Conservation (phyloP, 345 rosid species). For the Ceriops tagal region DNA sequence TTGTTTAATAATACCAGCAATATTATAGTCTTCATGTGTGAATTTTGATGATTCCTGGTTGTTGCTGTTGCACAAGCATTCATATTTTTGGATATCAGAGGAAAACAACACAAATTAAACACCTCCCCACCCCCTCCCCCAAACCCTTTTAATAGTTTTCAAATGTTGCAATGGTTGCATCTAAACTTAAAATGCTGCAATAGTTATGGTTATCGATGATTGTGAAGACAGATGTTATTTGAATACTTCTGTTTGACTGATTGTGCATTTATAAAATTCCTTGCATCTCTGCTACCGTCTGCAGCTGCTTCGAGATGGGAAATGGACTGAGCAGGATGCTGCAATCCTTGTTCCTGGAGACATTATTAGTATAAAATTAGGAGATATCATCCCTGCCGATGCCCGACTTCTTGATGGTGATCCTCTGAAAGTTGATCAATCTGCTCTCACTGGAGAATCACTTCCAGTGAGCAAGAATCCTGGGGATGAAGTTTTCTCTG, state of each 20-base stretch:
- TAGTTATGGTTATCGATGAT: too few species aligned
- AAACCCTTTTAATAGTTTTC: too few species aligned
- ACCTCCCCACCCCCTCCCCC: too few species aligned
- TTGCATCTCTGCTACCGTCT: neutral
- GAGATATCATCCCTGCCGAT: constrained; percentile 30
- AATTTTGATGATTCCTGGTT: neutral
- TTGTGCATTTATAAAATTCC: neutral
- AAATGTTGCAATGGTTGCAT: too few species aligned
- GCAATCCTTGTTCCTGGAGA: constrained; percentile 30
- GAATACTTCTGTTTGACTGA: too few species aligned
- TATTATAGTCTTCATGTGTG: neutral
- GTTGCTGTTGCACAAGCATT: neutral
- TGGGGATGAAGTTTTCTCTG: constrained; percentile 39
- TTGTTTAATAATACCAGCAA: too few species aligned
- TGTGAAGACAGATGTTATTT: too few species aligned
- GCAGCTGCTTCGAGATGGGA: constrained; percentile 26
- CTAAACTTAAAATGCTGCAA: too few species aligned
- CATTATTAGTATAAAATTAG: constrained; percentile 24
- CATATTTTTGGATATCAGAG: neutral
- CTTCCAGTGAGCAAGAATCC: constrained; percentile 30
- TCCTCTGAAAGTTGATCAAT: constrained; percentile 24
- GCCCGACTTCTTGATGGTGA: constrained; percentile 33
- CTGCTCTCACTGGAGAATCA: constrained; percentile 34
- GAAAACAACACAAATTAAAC: too few species aligned
- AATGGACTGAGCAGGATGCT: constrained; percentile 27